These are phyloP conservation scores for Microcyclospora tardicrescens DNA, from an alignment of 2,329 filamentous ascomycete species.

Conservation along the genomic window DNA sequence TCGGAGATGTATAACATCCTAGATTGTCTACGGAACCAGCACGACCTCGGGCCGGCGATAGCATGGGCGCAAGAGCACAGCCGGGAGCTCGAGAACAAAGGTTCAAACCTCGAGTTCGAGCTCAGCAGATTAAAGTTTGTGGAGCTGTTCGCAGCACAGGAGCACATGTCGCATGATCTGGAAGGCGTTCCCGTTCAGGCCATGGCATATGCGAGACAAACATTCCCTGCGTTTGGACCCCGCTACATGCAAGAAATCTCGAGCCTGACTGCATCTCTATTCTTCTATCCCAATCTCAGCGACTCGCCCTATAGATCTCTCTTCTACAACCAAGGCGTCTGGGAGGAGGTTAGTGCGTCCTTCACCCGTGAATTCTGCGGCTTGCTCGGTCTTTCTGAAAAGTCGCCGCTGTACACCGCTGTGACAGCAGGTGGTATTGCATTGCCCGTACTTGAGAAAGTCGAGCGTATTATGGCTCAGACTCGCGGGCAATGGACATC, in stretches of 20 bases:
- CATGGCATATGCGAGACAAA: slow-evolving; percentile 58
- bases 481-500: slow-evolving; percentile 94
- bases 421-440: slow-evolving; percentile 87
- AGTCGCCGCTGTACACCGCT: slow-evolving; percentile 85
- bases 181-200: slow-evolving; percentile 51
- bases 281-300: slow-evolving; percentile 61
- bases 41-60: slow-evolving; percentile 72
- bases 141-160: slow-evolving; percentile 61
- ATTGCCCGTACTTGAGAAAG: slow-evolving; percentile 75
- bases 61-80: slow-evolving; percentile 68
- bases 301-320: slow-evolving; percentile 66
- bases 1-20: slow-evolving; percentile 84
- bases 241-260: slow-evolving; percentile 70
- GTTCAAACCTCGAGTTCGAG: slow-evolving; percentile 91
- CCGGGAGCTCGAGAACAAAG: slow-evolving; percentile 58
- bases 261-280: slow-evolving; percentile 67
- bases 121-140: slow-evolving; percentile 81
- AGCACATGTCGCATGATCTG: slow-evolving; percentile 22
- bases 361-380: slow-evolving; percentile 80
- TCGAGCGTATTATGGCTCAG: slow-evolving; percentile 73
- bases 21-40: slow-evolving; percentile 55
- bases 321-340: slow-evolving; percentile 64
- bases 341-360: slow-evolving; percentile 69
- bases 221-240: slow-evolving; percentile 61
- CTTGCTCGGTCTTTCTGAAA: slow-evolving; percentile 73